Percentiles rank a stretch among this genome's conserved stretches.
These are phyloP conservation scores for Myxozyma monticola DNA, from an alignment of 805 yeast genomes.

Conservation along the genomic window DNA sequence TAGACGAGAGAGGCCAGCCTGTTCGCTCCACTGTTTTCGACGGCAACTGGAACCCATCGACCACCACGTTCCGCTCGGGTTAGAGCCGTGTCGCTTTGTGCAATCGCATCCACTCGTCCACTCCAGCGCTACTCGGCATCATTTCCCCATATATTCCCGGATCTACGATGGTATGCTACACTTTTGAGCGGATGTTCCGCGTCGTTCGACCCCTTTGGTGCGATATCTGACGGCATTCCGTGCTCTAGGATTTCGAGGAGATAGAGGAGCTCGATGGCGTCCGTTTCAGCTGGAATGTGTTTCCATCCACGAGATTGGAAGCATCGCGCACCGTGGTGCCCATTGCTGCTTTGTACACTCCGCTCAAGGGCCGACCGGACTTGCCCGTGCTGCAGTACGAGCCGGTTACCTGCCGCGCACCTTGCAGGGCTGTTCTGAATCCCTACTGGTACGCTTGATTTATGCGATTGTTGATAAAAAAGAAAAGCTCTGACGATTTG, in stretches of 20 bases:
- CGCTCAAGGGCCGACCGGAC: slow-evolving; percentile 75
- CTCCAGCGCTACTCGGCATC: too few relatives aligned
- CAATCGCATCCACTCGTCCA: too few relatives aligned
- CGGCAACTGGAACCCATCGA: too few relatives aligned
- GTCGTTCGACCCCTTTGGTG: too few relatives aligned
- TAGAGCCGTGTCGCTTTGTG: too few relatives aligned
- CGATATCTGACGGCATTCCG: neutral
- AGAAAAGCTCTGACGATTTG: neutral
- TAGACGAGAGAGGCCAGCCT: too few relatives aligned
- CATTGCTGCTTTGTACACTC: slow-evolving; percentile 92
- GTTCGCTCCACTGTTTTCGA: too few relatives aligned
- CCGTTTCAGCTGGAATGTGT: slow-evolving; percentile 78
- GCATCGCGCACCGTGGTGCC: slow-evolving; percentile 92
- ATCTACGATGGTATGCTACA: too few relatives aligned
- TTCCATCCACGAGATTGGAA: slow-evolving; percentile 86
- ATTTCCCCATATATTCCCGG: too few relatives aligned
- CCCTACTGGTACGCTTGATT: slow-evolving; percentile 59
- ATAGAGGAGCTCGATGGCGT: slow-evolving; percentile 64
- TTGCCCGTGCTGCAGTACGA: slow-evolving; percentile 79
- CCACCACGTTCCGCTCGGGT: too few relatives aligned
- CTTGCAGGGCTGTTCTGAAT: slow-evolving; percentile 82
- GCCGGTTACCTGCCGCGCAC: slow-evolving; percentile 76
- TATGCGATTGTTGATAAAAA: neutral
- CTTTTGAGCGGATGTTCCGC: too few relatives aligned
- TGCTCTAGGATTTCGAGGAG: slow-evolving; percentile 53